Base-by-base conservation (phyloP, 2,329 filamentous ascomycete species). In the Talaromyces islandicus region DNA sequence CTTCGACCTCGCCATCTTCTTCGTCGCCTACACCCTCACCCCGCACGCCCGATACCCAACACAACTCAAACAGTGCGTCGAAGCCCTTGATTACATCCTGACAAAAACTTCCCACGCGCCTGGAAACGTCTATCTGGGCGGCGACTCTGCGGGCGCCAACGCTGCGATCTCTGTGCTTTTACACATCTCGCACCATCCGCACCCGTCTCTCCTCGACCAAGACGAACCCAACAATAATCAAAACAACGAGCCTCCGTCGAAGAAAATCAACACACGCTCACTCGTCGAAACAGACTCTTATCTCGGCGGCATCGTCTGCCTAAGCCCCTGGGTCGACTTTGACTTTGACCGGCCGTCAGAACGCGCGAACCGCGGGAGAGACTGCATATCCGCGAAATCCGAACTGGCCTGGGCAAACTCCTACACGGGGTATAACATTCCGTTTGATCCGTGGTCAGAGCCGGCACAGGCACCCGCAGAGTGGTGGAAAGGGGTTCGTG, bases 241-340 rank as follows among this genome's bases (percentile, higher is more conserved):
- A 3, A 14, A 46, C 19, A 14, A 52, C 4, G 48, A 51, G 6
- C 24, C 27, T 19, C 19, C 11, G 11, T 7, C 46, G 2, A 7
- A n/a, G 5, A 17, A 17, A 24, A 24, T 14, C n/a, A 14, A 35
- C n/a, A n/a, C 21, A 19, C 24, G 10, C 48, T n/a, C 7, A 7
- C 25, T 52, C 24, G 12, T 29, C 48, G 48, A 52, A 11, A 29
- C 21, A 29, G 25, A 29, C 48, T 29, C 48, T 2, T 48, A 46
- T 14, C 41, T 57, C 54, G 54, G 35, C 38, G 83, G 77, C 0
- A 74, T 78, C 0, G 68, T 86, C 27, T 74, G 83, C 0, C 78
- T 85, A 41, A 81, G 78, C 1, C 84, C 85, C 0, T 88, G 85
- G 85, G 69, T 78, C 4, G 77, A 75, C 17, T 83, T 85, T 67